phyloP scores from a whole-genome alignment of 345 rosid species.

The Eucalyptus pauciflora region DNA sequence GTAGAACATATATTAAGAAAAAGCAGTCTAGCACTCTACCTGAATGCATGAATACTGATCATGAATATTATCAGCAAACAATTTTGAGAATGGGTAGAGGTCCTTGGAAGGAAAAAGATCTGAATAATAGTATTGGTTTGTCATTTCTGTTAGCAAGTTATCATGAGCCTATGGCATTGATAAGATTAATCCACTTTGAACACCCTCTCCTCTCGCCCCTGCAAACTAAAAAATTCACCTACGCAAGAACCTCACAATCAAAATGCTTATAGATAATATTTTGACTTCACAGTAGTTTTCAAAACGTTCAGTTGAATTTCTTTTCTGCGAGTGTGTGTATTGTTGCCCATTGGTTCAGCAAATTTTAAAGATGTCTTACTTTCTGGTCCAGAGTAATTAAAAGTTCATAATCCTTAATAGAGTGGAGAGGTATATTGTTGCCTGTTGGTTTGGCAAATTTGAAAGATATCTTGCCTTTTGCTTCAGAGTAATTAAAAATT shows the following conservation, averaged over 20 bases:
- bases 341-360: not conserved
- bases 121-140: not conserved
- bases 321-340: not conserved
- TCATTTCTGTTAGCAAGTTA: not conserved
- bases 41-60: not conserved
- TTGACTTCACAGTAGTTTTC: not conserved
- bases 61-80: not conserved
- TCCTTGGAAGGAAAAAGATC: not conserved
- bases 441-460: not conserved
- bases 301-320: not conserved
- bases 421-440: not conserved
- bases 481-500: not conserved
- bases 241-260: not conserved
- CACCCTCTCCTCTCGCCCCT: not conserved
- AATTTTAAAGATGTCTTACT: not conserved
- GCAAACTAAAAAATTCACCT: not conserved
- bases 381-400: not conserved
- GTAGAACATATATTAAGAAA: not conserved
- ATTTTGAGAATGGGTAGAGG: not conserved
- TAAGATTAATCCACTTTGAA: not conserved
- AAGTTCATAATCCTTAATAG: not conserved
- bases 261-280: not conserved
- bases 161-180: not conserved
- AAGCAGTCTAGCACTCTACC: not conserved
- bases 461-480: not conserved